Conservation (phyloP, 208 protist genomes). For the Acanthamoeba divionensis region DNA sequence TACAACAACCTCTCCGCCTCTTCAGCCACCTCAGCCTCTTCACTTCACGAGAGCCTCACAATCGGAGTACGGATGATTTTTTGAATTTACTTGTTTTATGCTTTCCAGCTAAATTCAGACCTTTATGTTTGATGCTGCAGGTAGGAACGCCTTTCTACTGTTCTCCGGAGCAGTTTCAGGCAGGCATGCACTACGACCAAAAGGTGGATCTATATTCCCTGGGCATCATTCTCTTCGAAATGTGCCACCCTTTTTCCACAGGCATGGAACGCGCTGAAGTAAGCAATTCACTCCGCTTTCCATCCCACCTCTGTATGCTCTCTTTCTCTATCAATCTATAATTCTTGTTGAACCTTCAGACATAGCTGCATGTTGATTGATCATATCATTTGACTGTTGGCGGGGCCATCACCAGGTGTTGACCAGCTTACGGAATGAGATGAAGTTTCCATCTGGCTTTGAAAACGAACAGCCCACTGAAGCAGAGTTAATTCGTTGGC, state of each 20-base stretch:
- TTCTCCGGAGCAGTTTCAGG: conserved; percentile 59
- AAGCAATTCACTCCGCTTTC: neutral
- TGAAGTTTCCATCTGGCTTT: conserved; percentile 67
- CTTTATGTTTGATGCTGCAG: conserved; percentile 45
- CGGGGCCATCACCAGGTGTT: conserved; percentile 25
- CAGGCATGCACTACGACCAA: conserved; percentile 61
- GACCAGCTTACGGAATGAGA: conserved; percentile 48
- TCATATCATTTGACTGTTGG: neutral
- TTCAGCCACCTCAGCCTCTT: neutral
- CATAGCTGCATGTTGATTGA: neutral
- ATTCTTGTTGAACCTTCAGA: neutral
- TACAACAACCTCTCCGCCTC: neutral
- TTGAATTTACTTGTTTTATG: neutral
- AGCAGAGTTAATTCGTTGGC: conserved; percentile 58
- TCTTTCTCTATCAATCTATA: neutral
- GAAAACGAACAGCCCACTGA: conserved; percentile 42
- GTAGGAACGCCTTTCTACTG: conserved; percentile 78
- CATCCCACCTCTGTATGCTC: neutral
- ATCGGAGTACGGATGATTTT: neutral
- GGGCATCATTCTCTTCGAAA: conserved; percentile 82
- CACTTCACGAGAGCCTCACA: neutral
- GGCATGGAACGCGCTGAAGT: conserved; percentile 71
- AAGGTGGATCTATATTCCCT: conserved; percentile 82
- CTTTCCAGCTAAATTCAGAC: neutral
- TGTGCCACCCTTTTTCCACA: conserved; percentile 73